Percentiles rank a stretch among this genome's conserved stretches.
Evolutionary conservation across 2,329 filamentous ascomycete genomes (phyloP).

Genomic region (Colletotrichum sp.): DNA sequence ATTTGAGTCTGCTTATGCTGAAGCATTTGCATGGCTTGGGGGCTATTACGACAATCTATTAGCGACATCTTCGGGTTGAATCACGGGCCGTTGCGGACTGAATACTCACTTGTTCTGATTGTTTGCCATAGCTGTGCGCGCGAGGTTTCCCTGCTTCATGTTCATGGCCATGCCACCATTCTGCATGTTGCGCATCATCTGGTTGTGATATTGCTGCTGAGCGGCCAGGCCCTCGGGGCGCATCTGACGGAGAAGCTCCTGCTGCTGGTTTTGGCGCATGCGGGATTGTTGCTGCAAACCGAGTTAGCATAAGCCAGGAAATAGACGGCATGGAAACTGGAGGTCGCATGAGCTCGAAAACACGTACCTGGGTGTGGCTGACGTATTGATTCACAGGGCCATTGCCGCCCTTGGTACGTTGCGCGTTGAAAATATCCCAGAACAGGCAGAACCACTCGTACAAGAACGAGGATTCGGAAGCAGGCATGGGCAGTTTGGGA

Average conservation of each 20-base stretch:
- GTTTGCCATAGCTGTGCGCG: conserved; percentile 80
- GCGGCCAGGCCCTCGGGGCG: conserved; percentile 61
- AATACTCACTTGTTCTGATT: conserved; percentile 71
- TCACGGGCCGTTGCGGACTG: neutral
- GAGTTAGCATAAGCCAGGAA: conserved; percentile 18
- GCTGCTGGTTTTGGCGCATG: conserved; percentile 76
- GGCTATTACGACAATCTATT: conserved; percentile 44
- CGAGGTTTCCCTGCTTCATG: conserved; percentile 66
- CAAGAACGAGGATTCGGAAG: conserved; percentile 81
- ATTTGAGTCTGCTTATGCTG: conserved; percentile 80
- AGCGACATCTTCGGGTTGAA: neutral
- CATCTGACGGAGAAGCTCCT: conserved; percentile 77
- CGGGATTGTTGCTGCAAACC: conserved; percentile 66
- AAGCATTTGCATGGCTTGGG: conserved; percentile 74
- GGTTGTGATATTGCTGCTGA: conserved; percentile 60
- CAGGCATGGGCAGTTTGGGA: conserved; percentile 69
- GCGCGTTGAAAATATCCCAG: conserved; percentile 92
- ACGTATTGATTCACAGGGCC: conserved; percentile 77
- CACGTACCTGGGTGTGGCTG: conserved; percentile 77
- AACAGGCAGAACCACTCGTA: conserved; percentile 98
- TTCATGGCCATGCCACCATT: conserved; percentile 65
- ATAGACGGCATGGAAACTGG: conserved; percentile 20
- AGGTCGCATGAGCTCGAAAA: conserved; percentile 27
- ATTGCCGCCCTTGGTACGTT: conserved; percentile 72
- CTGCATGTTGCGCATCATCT: conserved; percentile 72